Conservation (phyloP, 1,139 yeast species). For the Meyerozyma carpophila region DNA sequence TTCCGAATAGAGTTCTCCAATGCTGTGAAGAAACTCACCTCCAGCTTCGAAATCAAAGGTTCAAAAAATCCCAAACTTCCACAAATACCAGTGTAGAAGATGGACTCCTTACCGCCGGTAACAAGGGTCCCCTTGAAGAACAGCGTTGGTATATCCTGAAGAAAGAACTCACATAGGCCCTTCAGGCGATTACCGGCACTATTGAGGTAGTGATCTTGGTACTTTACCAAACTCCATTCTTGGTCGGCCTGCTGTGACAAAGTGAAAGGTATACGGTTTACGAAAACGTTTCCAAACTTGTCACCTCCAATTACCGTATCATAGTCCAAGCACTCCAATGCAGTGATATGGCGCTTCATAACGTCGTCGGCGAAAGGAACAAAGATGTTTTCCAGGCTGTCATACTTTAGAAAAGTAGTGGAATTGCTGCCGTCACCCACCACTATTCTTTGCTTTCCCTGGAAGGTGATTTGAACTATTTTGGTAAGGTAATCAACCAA, state of each 20-base stretch:
- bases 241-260: constrained; percentile 43
- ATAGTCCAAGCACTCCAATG: constrained; percentile 57
- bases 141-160: constrained; percentile 68
- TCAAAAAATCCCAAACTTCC: constrained; percentile 74
- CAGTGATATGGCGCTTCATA: constrained; percentile 61
- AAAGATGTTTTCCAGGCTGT: constrained; percentile 47
- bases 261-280: constrained; percentile 52
- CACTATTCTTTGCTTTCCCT: constrained; percentile 52
- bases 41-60: constrained; percentile 62
- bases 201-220: constrained; percentile 35
- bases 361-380: constrained; percentile 67
- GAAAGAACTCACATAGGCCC: constrained; percentile 53
- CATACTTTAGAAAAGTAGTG: constrained; percentile 51
- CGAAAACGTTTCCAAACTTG: constrained; percentile 75
- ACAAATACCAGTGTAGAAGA: constrained; percentile 70
- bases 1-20: constrained; percentile 49
- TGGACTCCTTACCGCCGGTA: constrained; percentile 60
- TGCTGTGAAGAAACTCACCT: constrained; percentile 52
- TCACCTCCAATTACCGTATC: constrained; percentile 86
- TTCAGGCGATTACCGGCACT: constrained; percentile 53
- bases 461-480: constrained; percentile 48
- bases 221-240: constrained; percentile 42
- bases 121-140: constrained; percentile 50
- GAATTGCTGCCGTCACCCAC: constrained; percentile 65
- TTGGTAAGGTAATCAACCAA: constrained; percentile 30